A percentile compares a stretch with the other conserved stretches of the same genome.
These are phyloP conservation scores for Boletus mariae DNA, from an alignment of 1,284 basidiomycete genomes.

Conservation along the genomic window DNA sequence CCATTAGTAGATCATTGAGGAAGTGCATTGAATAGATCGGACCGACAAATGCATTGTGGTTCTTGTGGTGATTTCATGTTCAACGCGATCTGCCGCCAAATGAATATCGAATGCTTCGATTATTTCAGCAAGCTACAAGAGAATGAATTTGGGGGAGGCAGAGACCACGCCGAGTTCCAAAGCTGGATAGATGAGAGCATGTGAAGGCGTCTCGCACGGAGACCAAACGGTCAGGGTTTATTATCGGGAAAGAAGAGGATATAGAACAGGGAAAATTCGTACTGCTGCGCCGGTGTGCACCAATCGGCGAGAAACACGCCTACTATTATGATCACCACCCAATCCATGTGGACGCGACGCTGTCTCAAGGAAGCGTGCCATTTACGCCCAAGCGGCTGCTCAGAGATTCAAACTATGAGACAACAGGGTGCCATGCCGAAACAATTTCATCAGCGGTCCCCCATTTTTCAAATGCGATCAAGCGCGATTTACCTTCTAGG, in stretches of 20 bases:
- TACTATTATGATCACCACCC: conserved; percentile 1
- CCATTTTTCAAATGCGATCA: conserved; percentile 16
- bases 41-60: not conserved
- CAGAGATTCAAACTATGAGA: conserved; percentile 14
- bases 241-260: conserved; percentile 7
- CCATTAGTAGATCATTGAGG: not conserved
- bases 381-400: not conserved
- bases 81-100: not conserved
- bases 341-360: not conserved
- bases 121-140: not conserved
- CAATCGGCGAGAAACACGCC: conserved; percentile 1
- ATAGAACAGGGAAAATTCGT: conserved; percentile 5
- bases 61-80: not conserved
- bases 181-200: not conserved
- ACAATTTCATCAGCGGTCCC: conserved; percentile 13
- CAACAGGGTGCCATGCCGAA: conserved; percentile 7
- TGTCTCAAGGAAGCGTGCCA: not conserved
- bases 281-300: conserved; percentile 16
- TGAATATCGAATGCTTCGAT: not conserved
- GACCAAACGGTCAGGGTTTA: not conserved
- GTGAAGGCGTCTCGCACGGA: not conserved
- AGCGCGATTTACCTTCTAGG: conserved; percentile 51
- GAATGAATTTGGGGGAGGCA: not conserved
- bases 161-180: not conserved
- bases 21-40: not conserved